Base-by-base conservation (phyloP, 2,329 filamentous ascomycete genomes). In the Fusarium sublunatum region DNA sequence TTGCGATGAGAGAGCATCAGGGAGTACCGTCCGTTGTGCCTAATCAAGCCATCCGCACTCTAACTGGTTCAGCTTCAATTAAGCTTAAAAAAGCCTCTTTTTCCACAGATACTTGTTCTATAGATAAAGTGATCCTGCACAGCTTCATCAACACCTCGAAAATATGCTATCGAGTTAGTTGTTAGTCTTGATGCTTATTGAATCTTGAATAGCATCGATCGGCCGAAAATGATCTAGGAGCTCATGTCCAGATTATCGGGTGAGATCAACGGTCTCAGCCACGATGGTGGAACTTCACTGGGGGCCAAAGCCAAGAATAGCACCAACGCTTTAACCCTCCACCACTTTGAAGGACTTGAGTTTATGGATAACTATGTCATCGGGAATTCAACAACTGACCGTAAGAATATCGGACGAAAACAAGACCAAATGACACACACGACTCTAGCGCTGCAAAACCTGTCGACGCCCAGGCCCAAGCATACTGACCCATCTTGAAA, bases 261-360 rank as follows among this genome's bases (percentile, higher is more conserved):
- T 9, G 13, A 24, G 54, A 53, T 59, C 47, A n/a, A 19, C 42
- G 12, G 12, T 25, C 57, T 48, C 34, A 53, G 57, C 57, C 57
- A 60, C 57, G 38, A 36, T 38, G 32, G 35, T 48, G 29, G 32
- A 2, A 13, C 6, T n/a, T 12, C n/a, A 32, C 47, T n/a, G 22
- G 57, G 48, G 34, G 32, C 43, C 13, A 34, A 32, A 35, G 35
- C 36, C 6, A 13, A 9, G 39, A 53, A 49, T 53, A 49, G 50
- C 7, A n/a, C 22, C 34, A 29, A 8, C 7, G 10, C 24, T 3
- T 15, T 29, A 19, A 19, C 19, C 19, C 19, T 19, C 19, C 19
- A 3, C 19, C 19, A 19, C 19, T 19, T 19, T 19, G 19, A 19
- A 19, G 19, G 19, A 3, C 19, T 19, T 19, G 19, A 19, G 19